Percentiles rank a stretch among this genome's conserved stretches.
Conservation (phyloP, 345 rosid species). For the Gossypium sturtianum region DNA sequence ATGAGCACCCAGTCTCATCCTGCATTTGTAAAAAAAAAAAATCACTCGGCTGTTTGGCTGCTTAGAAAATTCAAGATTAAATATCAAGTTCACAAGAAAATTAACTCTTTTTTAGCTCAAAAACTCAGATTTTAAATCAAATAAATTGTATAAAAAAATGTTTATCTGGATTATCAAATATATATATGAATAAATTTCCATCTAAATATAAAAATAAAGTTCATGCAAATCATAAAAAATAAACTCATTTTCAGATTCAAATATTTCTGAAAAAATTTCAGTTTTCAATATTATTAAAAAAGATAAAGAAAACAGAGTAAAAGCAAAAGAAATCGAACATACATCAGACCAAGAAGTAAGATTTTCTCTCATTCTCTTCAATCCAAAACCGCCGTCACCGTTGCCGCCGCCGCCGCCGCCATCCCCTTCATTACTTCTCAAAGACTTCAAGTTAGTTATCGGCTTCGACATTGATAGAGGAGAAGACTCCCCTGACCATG, state of each 20-base stretch:
- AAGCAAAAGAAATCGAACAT: constrained; percentile 6
- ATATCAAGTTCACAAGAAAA: background rate
- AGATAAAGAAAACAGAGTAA: background rate
- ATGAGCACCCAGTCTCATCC: constrained; percentile 52
- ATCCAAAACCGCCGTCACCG: constrained; percentile 11
- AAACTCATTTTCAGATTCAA: too few species aligned
- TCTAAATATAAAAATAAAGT: too few species aligned
- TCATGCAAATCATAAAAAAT: too few species aligned
- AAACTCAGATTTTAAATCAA: background rate
- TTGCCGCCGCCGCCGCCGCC: background rate
- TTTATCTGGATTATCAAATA: background rate
- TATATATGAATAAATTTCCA: too few species aligned
- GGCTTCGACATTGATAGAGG: constrained; percentile 13
- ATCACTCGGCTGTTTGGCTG: background rate
- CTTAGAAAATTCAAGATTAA: constrained; percentile 6
- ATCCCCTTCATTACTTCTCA: constrained; percentile 24
- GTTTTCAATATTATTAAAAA: background rate
- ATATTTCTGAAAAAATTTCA: too few species aligned
- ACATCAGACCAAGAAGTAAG: constrained; percentile 43
- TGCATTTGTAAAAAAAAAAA: constrained; percentile 16
- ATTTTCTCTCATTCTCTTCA: constrained; percentile 39
- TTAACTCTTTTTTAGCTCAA: background rate
- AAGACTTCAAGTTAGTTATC: constrained; percentile 36
- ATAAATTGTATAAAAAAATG: background rate
- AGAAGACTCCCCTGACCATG: constrained; percentile 39